phyloP scores from a whole-genome alignment of 192 early-diverging fungal genomes.

The Mortierella antarctica region DNA sequence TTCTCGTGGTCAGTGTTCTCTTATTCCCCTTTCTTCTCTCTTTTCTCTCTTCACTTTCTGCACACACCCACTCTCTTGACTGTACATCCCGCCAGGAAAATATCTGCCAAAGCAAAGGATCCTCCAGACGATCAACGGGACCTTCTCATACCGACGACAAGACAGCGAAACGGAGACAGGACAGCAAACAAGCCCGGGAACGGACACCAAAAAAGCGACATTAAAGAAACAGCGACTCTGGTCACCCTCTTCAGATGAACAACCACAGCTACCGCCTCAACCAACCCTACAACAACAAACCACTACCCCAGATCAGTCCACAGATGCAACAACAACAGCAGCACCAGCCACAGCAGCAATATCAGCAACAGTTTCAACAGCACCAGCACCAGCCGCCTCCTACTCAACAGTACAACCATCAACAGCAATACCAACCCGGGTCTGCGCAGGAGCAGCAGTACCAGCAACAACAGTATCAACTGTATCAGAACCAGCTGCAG shows the following conservation, averaged over 20 bases:
- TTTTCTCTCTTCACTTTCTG: not conserved
- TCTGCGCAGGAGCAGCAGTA: conserved; percentile 30
- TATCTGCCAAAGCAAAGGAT: no score
- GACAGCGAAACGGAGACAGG: no score
- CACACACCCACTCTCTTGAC: no score
- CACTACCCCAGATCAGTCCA: conserved; percentile 23
- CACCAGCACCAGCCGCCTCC: conserved; percentile 10
- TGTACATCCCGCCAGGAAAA: no score
- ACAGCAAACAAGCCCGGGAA: no score
- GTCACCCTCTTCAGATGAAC: no score
- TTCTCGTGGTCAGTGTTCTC: not conserved
- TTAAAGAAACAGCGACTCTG: no score
- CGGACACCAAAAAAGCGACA: no score
- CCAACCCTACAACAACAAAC: conserved; percentile 22
- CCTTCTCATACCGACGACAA: no score
- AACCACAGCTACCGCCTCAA: not conserved
- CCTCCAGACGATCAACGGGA: no score
- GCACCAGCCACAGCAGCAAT: conserved; percentile 27
- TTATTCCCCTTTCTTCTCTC: not conserved
- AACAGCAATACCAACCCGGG: conserved; percentile 22
- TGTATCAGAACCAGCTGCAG: conserved; percentile 27
- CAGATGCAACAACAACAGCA: conserved; percentile 29
- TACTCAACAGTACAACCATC: conserved; percentile 34
- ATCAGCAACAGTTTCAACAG: conserved; percentile 9
- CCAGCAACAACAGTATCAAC: conserved; percentile 46